Evolutionary conservation across 495 filamentous ascomycete genomes (phyloP).

Genomic region (Penicillium pulvis): DNA sequence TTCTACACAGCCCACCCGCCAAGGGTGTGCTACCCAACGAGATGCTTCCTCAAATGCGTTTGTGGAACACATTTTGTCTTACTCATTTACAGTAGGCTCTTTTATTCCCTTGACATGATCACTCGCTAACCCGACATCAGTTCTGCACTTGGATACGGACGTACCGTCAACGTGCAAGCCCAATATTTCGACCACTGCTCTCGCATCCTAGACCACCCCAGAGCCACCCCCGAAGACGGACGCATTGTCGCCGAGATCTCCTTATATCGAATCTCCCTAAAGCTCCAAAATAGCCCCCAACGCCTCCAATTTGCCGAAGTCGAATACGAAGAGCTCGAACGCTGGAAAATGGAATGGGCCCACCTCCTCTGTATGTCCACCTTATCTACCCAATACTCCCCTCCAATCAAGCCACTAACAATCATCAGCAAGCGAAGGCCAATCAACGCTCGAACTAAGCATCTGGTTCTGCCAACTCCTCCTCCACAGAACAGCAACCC

Average conservation of each 20-base stretch:
- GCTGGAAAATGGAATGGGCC: constrained; percentile 45
- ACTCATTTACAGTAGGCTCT: constrained; percentile 43
- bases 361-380: constrained; percentile 35
- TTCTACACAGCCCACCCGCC: constrained; percentile 27
- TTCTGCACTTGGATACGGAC: constrained; percentile 41
- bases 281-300: constrained; percentile 31
- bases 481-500: constrained; percentile 37
- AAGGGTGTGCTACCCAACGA: constrained; percentile 34
- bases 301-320: constrained; percentile 34
- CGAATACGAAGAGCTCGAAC: constrained; percentile 43
- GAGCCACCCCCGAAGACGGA: constrained; percentile 38
- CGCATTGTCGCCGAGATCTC: constrained; percentile 43
- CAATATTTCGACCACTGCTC: constrained; percentile 40
- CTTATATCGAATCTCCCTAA: constrained; percentile 36
- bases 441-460: constrained; percentile 39
- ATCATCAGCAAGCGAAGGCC: constrained; percentile 30
- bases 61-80: constrained; percentile 44
- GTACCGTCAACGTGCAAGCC: constrained; percentile 36
- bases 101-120: not conserved
- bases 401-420: constrained; percentile 13
- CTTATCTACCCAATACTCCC: not conserved
- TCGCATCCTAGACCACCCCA: constrained; percentile 38
- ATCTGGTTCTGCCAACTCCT: constrained; percentile 45
- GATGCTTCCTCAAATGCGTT: constrained; percentile 36
- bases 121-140: constrained; percentile 20